phyloP scores from a whole-genome alignment of 257 asterid species.

The Misopates orontium region DNA sequence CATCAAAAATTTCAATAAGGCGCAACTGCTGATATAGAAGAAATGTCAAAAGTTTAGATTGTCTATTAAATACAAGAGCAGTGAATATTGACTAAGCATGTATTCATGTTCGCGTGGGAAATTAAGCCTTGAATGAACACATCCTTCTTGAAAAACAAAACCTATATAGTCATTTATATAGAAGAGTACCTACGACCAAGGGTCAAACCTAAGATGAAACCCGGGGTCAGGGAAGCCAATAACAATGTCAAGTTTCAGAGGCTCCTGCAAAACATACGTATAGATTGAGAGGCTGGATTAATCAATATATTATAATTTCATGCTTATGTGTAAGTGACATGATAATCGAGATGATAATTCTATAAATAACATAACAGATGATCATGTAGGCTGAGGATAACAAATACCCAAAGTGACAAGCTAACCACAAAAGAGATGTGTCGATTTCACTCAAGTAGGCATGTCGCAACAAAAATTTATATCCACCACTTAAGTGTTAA shows the following conservation, averaged over 20 bases:
- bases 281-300: conserved; percentile 16
- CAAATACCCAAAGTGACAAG: too few species aligned
- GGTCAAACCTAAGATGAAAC: conserved; percentile 84
- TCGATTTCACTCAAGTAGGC: too few species aligned
- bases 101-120: neutral
- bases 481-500: too few species aligned
- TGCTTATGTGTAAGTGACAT: neutral
- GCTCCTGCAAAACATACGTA: conserved; percentile 55
- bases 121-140: neutral
- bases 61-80: conserved; percentile 10
- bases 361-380: too few species aligned
- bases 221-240: conserved; percentile 93
- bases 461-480: too few species aligned
- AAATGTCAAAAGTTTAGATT: conserved; percentile 24
- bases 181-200: conserved; percentile 79
- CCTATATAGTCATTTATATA: conserved; percentile 14
- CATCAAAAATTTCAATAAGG: conserved; percentile 76
- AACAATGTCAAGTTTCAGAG: conserved; percentile 73
- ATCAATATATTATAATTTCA: too few species aligned
- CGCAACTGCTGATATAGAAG: conserved; percentile 62
- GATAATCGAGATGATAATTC: neutral
- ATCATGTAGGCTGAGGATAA: too few species aligned
- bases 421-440: too few species aligned
- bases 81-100: neutral
- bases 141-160: neutral